A percentile compares a stretch with the other conserved stretches of the same genome.
Conservation (phyloP, 2,329 filamentous ascomycete genomes). For the Exophiala sp. region DNA sequence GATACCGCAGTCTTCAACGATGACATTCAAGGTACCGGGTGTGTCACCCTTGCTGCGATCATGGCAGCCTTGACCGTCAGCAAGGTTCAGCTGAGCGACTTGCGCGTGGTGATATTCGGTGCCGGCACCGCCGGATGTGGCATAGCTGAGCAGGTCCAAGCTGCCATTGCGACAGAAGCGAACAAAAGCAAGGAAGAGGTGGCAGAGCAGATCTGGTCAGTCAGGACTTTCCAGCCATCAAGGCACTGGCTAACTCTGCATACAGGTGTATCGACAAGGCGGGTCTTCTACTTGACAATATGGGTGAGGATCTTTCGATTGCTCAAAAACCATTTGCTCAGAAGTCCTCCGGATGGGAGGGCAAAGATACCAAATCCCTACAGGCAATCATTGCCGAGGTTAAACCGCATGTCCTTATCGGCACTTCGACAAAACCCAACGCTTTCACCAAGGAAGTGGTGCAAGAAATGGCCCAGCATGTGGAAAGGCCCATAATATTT, state of each 20-base stretch:
- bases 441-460: conserved; percentile 71
- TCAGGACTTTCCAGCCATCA: not conserved
- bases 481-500: conserved; percentile 68
- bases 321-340: conserved; percentile 65
- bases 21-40: conserved; percentile 83
- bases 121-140: conserved; percentile 76
- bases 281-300: conserved; percentile 63
- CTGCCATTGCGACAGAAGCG: conserved; percentile 67
- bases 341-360: conserved; percentile 37
- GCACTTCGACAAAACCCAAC: conserved; percentile 71
- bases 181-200: conserved; percentile 67
- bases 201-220: conserved; percentile 60
- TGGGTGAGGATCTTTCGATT: conserved; percentile 55
- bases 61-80: conserved; percentile 68
- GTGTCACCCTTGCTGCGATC: conserved; percentile 77
- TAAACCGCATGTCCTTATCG: conserved; percentile 74
- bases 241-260: not conserved
- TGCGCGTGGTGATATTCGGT: conserved; percentile 70
- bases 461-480: conserved; percentile 67
- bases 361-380: conserved; percentile 52
- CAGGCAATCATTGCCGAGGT: conserved; percentile 62
- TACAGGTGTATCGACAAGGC: conserved; percentile 69
- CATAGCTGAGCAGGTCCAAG: conserved; percentile 76
- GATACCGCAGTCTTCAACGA: conserved; percentile 83
- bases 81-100: conserved; percentile 59